These are phyloP conservation scores for Tetrahymena malaccensis DNA, from an alignment of 73 alveolate genomes.

Conservation along the genomic window DNA sequence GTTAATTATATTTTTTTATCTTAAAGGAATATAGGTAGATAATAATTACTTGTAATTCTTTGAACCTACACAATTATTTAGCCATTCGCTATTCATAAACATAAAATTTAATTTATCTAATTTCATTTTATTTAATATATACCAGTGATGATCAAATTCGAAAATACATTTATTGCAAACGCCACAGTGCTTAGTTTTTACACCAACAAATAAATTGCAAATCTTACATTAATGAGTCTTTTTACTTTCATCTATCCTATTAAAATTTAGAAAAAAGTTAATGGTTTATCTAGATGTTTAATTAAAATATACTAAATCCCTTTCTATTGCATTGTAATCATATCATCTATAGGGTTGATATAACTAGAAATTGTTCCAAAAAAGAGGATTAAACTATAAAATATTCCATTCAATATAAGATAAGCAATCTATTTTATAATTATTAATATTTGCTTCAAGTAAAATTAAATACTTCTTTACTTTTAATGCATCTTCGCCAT, in stretches of 20 bases:
- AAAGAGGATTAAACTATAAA: neutral
- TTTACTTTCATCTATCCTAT: neutral
- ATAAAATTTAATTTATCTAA: neutral
- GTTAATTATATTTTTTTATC: no score
- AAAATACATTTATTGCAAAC: neutral
- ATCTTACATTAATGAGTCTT: neutral
- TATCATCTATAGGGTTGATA: neutral
- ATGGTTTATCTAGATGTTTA: neutral
- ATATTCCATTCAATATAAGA: neutral
- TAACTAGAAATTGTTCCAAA: neutral
- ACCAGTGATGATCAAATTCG: neutral
- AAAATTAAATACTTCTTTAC: neutral
- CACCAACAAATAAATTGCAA: neutral
- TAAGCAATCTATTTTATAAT: neutral
- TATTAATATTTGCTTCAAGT: neutral
- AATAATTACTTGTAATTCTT: neutral
- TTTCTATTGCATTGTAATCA: neutral
- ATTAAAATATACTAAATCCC: neutral
- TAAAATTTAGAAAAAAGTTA: neutral
- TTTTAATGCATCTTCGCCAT: neutral
- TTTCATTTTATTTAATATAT: neutral
- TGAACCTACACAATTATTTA: neutral
- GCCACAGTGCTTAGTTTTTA: neutral
- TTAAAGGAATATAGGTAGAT: neutral
- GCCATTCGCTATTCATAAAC: neutral